Evolutionary conservation across 176 grass and related monocot genomes (phyloP).

Genomic region (Luzula sylvatica): DNA sequence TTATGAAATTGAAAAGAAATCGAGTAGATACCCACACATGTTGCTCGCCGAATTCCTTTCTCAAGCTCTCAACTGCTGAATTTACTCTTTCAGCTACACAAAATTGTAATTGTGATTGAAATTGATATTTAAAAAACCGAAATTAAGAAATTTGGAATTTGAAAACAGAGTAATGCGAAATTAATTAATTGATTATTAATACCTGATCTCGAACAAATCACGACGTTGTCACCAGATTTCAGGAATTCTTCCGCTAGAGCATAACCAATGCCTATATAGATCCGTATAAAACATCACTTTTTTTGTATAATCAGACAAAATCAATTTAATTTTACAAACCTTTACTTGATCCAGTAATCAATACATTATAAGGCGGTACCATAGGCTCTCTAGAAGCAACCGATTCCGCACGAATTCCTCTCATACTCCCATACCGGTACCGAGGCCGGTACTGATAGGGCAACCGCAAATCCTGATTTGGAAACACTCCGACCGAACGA

Average conservation of each 20-base stretch:
- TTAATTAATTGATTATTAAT: slow-evolving; percentile 10
- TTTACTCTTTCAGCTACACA: slow-evolving; percentile 62
- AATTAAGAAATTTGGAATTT: not conserved
- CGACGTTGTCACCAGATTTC: slow-evolving; percentile 72
- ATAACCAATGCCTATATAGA: slow-evolving; percentile 66
- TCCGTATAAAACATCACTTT: not conserved
- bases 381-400: slow-evolving; percentile 36
- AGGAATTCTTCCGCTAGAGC: slow-evolving; percentile 68
- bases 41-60: slow-evolving; percentile 73
- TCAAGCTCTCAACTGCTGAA: slow-evolving; percentile 43
- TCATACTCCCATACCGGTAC: slow-evolving; percentile 1
- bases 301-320: slow-evolving; percentile 1
- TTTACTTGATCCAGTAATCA: slow-evolving; percentile 94
- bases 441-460: slow-evolving; percentile 11
- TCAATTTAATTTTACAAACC: slow-evolving; percentile 16
- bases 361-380: slow-evolving; percentile 69
- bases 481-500: not conserved
- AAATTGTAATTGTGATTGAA: not conserved
- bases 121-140: slow-evolving; percentile 3
- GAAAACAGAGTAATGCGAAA: not conserved
- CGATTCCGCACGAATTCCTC: slow-evolving; percentile 16
- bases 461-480: slow-evolving; percentile 14
- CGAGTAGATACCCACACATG: slow-evolving; percentile 91
- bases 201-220: slow-evolving; percentile 94
- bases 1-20: slow-evolving; percentile 20